phyloP scores from a whole-genome alignment of 1,284 basidiomycete species.

The Sporisorium reilianum region DNA sequence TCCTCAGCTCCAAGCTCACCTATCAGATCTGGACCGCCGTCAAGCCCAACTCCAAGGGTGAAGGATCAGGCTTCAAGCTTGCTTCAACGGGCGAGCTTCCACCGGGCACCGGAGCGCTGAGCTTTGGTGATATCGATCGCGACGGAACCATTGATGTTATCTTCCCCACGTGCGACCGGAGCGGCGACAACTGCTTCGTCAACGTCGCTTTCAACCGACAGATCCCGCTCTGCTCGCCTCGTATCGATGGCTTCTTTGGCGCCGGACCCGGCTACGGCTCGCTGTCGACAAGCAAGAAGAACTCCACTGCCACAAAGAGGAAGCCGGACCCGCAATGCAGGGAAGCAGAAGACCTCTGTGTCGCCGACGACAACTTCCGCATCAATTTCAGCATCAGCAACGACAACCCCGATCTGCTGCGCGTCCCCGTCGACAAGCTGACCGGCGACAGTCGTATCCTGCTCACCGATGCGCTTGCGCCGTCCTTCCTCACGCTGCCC shows the following conservation, averaged over 20 bases:
- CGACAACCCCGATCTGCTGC: slow-evolving; percentile 76
- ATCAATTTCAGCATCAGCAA: slow-evolving; percentile 77
- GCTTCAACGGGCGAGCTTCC: slow-evolving; percentile 81
- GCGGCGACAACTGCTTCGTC: slow-evolving; percentile 78
- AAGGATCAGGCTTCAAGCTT: slow-evolving; percentile 78
- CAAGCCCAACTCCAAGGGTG: slow-evolving; percentile 33
- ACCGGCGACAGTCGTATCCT: slow-evolving; percentile 74
- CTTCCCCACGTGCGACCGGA: slow-evolving; percentile 80
- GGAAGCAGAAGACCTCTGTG: slow-evolving; percentile 82
- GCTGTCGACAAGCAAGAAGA: slow-evolving; percentile 15
- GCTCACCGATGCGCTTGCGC: slow-evolving; percentile 74
- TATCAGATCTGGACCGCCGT: slow-evolving; percentile 86
- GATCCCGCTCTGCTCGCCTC: slow-evolving; percentile 78
- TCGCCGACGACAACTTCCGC: slow-evolving; percentile 81
- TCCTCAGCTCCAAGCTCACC: slow-evolving; percentile 66
- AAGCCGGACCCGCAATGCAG: slow-evolving; percentile 67
- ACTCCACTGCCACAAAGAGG: background rate
- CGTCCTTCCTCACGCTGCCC: slow-evolving; percentile 73
- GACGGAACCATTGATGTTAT: slow-evolving; percentile 97
- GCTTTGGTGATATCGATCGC: slow-evolving; percentile 93
- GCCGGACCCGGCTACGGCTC: slow-evolving; percentile 40
- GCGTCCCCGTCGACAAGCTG: slow-evolving; percentile 77
- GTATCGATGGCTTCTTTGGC: slow-evolving; percentile 55
- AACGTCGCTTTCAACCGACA: slow-evolving; percentile 96
- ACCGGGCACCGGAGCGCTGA: slow-evolving; percentile 80